Conservation (phyloP, 2,329 filamentous ascomycete genomes). For the Torrubiella hemipterigena region DNA sequence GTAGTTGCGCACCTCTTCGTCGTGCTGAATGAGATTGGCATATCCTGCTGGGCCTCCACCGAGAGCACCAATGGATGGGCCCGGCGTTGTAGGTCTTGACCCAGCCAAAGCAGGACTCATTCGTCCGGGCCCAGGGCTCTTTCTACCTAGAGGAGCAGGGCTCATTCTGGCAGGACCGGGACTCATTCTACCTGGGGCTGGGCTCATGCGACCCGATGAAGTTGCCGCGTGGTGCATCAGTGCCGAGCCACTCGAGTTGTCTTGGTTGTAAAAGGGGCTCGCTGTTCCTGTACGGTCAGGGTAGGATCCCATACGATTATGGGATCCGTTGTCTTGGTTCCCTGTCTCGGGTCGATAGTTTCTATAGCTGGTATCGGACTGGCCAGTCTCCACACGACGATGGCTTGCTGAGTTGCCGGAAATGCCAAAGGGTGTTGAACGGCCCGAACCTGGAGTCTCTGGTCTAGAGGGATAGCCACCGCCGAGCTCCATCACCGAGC, state of each 20-base stretch:
- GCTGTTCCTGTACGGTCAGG: neutral
- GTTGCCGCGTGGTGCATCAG: neutral
- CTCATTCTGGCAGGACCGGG: constrained; percentile 6
- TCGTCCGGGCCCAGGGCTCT: constrained; percentile 9
- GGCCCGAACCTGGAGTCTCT: constrained; percentile 29
- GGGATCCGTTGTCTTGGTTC: neutral
- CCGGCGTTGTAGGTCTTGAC: constrained; percentile 14
- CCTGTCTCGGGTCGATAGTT: neutral
- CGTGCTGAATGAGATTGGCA: constrained; percentile 43
- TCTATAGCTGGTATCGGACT: neutral
- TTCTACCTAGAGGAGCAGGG: constrained; percentile 5
- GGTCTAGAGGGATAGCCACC: constrained; percentile 38
- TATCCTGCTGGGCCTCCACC: constrained; percentile 49
- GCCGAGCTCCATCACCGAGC: constrained; percentile 36
- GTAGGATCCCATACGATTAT: neutral
- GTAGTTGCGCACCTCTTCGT: constrained; percentile 28
- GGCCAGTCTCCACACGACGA: constrained; percentile 12
- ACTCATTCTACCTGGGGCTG: constrained; percentile 6
- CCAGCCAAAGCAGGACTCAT: neutral
- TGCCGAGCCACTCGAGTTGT: neutral
- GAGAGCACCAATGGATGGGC: constrained; percentile 36
- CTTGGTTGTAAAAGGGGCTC: neutral
- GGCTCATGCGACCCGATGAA: neutral
- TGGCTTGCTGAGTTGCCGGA: constrained; percentile 11
- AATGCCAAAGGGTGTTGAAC: constrained; percentile 21